Evolutionary conservation across 345 rosid species (phyloP), one percentile per base, ranked within the genome.

Genomic region (Erysimum cheiranthoides): DNA sequence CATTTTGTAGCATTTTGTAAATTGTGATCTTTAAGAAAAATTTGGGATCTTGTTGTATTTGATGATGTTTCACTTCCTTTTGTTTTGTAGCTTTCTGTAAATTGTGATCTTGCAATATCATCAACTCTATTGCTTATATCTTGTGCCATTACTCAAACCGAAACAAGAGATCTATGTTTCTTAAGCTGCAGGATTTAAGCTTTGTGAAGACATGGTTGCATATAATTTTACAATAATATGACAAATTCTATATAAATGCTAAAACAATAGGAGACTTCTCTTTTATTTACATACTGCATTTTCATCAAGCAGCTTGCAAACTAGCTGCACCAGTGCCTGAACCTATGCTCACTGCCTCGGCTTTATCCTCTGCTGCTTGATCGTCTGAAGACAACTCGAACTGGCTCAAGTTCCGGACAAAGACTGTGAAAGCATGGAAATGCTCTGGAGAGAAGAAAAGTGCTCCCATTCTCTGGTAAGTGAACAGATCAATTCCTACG

Each of bases 401-500:
- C 78, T 85, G 90, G 66, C 70, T 77, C 25, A 90, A 81, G 78
- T 83, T 84, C 72, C 92, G 79, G 10, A 90, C 89, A 71, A 94
- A 90, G 61, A 80, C 75, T 2, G 95, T 86, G 78, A 94, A 94
- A 5, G 81, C 78, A 30, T 91, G 95, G 42, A 94, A 92, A 82
- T 92, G 97, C 45, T 90, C 92, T 0, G 98, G 98, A 2, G 98
- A 92, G 86, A 94, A 94, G 85, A 94, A 94, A 51, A 83, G 80
- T 4, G 96, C 98, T 77, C 98, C 98, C 98, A 92, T 94, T 79
- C 98, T 86, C 79, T 94, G 96, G 79, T 90, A 92, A 30, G 87
- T 84, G 74, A 92, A 92, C 81, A 85, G 67, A 65, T 83, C 87
- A 13, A 87, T 58, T 4, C 16, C 71, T 51, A 73, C 73, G 27